Evolutionary conservation across 106 monocot genomes (phyloP).

Genomic region (Ottelia alismoides): DNA sequence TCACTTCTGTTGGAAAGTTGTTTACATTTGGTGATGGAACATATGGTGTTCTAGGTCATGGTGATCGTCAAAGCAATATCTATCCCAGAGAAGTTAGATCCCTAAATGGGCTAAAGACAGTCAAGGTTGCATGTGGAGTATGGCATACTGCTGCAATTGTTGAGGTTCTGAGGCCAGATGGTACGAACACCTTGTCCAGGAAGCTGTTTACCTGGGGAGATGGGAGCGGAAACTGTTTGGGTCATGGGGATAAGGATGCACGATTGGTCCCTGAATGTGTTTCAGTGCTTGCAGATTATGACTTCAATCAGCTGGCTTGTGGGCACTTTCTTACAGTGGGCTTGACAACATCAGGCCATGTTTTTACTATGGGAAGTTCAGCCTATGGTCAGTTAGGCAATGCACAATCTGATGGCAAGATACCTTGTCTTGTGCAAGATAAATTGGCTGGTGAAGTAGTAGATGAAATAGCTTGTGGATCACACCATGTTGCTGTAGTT

Average conservation of each 20-base stretch:
- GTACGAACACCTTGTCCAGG: background rate
- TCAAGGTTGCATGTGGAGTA: background rate
- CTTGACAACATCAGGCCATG: background rate
- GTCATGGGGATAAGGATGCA: background rate
- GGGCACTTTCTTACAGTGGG: background rate
- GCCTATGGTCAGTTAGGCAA: background rate
- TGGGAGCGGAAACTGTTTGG: background rate
- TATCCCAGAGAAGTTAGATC: background rate
- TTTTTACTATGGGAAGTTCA: background rate
- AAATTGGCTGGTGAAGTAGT: background rate
- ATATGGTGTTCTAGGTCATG: constrained; percentile 63
- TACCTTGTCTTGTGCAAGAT: background rate
- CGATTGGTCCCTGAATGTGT: background rate
- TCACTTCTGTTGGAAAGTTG: constrained; percentile 31
- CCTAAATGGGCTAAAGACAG: background rate
- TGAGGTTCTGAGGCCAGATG: background rate
- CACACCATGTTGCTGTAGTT: background rate
- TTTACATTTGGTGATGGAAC: constrained; percentile 63
- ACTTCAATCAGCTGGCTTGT: background rate
- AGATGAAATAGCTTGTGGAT: background rate
- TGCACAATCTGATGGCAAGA: background rate
- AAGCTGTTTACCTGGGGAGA: background rate
- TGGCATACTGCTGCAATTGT: background rate
- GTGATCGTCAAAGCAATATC: constrained; percentile 20
- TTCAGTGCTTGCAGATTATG: background rate